Evolutionary conservation across 176 grass and related monocot species (phyloP).

Genomic region (Luzula sylvatica): DNA sequence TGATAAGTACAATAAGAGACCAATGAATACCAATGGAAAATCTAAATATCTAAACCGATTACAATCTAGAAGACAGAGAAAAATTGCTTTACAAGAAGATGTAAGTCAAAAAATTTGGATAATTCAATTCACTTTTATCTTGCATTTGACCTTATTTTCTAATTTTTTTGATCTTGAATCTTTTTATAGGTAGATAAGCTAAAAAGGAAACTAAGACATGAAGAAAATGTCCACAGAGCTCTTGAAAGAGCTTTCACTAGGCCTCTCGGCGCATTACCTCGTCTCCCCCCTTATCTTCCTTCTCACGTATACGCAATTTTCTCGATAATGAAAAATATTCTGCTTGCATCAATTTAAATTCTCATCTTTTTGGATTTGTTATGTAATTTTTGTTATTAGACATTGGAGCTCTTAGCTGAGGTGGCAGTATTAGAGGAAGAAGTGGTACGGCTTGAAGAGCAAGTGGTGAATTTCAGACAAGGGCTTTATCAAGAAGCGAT

Average conservation of each 20-base stretch:
- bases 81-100: conserved; percentile 90
- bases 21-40: conserved; percentile 21
- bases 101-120: conserved; percentile 20
- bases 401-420: conserved; percentile 84
- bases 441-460: conserved; percentile 88
- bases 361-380: conserved; percentile 20
- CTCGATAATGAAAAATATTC: not conserved
- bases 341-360: not conserved
- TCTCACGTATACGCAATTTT: conserved; percentile 43
- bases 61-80: conserved; percentile 67
- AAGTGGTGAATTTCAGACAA: conserved; percentile 93
- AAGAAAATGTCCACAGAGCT: conserved; percentile 98
- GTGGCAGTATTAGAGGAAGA: conserved; percentile 96
- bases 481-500: conserved; percentile 92
- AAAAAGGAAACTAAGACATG: conserved; percentile 85
- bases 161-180: not conserved
- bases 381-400: conserved; percentile 33
- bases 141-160: conserved; percentile 7
- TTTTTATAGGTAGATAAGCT: conserved; percentile 82
- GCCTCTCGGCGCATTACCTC: conserved; percentile 88
- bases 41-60: conserved; percentile 30
- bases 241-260: conserved; percentile 88
- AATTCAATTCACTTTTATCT: not conserved
- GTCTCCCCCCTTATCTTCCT: conserved; percentile 84
- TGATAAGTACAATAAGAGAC: conserved; percentile 27